Percentiles rank a stretch among this genome's conserved stretches.
Conservation (phyloP, 2,329 filamentous ascomycete genomes). For the Sporothrix mexicana region DNA sequence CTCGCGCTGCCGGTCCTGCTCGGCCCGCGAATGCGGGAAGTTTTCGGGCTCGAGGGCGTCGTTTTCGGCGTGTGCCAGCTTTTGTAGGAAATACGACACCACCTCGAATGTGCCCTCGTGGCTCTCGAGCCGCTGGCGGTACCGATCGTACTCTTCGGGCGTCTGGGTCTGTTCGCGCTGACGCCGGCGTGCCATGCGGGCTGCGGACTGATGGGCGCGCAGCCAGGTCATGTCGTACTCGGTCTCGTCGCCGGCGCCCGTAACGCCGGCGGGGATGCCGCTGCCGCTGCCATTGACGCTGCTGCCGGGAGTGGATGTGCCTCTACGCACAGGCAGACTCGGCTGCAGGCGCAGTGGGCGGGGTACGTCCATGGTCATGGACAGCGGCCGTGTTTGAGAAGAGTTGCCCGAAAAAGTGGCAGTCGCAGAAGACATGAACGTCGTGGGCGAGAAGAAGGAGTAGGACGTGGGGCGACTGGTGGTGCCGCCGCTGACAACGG, state of each 20-base stretch:
- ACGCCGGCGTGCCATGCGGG: slow-evolving; percentile 33
- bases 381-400: slow-evolving; percentile 10
- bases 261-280: not conserved
- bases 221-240: slow-evolving; percentile 19
- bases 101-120: slow-evolving; percentile 36
- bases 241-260: not conserved
- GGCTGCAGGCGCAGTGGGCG: slow-evolving; percentile 33
- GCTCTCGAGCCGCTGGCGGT: slow-evolving; percentile 28
- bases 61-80: slow-evolving; percentile 37
- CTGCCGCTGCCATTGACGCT: slow-evolving; percentile 2
- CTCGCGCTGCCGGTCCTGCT: slow-evolving; percentile 25
- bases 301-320: slow-evolving; percentile 1
- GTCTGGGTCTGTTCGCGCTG: slow-evolving; percentile 25
- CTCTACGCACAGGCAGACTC: not conserved
- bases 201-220: slow-evolving; percentile 30
- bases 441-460: slow-evolving; percentile 27
- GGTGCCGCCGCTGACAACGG: slow-evolving; percentile 22
- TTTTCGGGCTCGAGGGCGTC: slow-evolving; percentile 28
- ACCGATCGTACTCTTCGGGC: not conserved
- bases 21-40: slow-evolving; percentile 29
- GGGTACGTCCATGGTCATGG: slow-evolving; percentile 14
- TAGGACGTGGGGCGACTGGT: slow-evolving; percentile 24
- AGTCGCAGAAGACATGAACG: not conserved
- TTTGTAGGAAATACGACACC: slow-evolving; percentile 31
- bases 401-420: slow-evolving; percentile 4